Base-by-base conservation (phyloP, 495 filamentous ascomycete genomes). In the Neurospora sp. region DNA sequence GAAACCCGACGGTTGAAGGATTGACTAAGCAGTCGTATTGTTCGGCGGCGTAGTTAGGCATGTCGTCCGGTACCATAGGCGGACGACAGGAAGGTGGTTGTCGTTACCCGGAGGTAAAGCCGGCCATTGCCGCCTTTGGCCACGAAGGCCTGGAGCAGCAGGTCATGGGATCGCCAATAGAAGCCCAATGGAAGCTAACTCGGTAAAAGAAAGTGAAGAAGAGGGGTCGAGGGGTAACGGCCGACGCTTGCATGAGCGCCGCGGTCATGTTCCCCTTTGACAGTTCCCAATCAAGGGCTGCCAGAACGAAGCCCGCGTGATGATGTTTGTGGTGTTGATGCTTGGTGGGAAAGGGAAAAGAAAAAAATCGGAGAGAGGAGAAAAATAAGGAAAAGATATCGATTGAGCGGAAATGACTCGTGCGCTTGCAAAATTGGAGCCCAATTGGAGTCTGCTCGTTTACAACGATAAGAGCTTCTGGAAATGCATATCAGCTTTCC, bases 121-220 rank as follows among this genome's bases (percentile, higher is more conserved):
- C 80, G 80, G 70, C 74, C 79, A 82, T 82, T 82, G 80, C 80
- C 80, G 80, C 41, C 42, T 68, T 37, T 70, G 70, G 72, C 77
- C 74, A n/a, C n/a, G n/a, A 76, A 71, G 71, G 59, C n/a, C 31
- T 16, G 5, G 68, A 73, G 44, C 27, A 39, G 71, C 37, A 42
- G 71, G 71, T 76, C 75, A 73, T 70, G 40, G 22, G 73, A 69
- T 69, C 68, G 53, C 27, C 53, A 66, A 3, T 1, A 11, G 53
- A 35, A 66, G 6, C 53, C 53, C 53, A 66, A 66, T 35, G 53
- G 27, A 66, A 66, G 53, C 53, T 66, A 66, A 66, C 53, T 66
- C 53, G 27, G 27, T 7, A 35, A 35, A 37, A 40, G 42, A 40
- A 68, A 41, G 69, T 69, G 37, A 70, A 22, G 69, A 35, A 38